Percentiles rank a stretch among this genome's conserved stretches.
Conservation (phyloP, 805 yeast genomes). For the Starmera pachycereana region DNA sequence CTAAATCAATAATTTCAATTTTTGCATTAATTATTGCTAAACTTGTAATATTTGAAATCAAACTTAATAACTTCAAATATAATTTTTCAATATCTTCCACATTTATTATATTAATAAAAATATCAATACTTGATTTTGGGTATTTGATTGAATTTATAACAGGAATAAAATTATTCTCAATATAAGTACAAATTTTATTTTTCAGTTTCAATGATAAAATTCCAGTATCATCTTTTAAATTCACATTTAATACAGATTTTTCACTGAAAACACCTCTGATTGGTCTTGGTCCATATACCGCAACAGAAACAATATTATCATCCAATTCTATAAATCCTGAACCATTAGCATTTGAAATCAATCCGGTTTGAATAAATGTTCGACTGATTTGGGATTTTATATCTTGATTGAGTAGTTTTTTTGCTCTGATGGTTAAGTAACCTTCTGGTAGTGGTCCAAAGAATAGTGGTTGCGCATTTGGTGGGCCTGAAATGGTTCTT, state of each 20-base stretch:
- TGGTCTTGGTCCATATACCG: conserved; percentile 88
- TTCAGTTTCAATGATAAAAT: conserved; percentile 21
- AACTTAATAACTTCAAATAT: conserved; percentile 21
- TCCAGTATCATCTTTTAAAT: conserved; percentile 25
- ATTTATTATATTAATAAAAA: conserved; percentile 59
- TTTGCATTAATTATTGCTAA: conserved; percentile 80
- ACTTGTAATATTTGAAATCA: conserved; percentile 38
- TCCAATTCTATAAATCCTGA: conserved; percentile 71
- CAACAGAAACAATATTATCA: conserved; percentile 35
- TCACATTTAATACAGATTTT: conserved; percentile 54
- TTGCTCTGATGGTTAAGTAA: conserved; percentile 3
- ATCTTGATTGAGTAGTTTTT: conserved; percentile 9
- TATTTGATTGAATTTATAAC: conserved; percentile 48
- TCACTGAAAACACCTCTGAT: conserved; percentile 62
- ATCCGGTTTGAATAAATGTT: conserved; percentile 52
- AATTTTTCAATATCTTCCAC: conserved; percentile 21
- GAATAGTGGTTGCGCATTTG: conserved; percentile 44
- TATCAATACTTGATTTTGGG: conserved; percentile 84
- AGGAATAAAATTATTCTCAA: conserved; percentile 26
- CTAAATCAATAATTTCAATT: conserved; percentile 68
- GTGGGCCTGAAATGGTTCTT: conserved; percentile 81
- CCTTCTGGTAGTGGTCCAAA: conserved; percentile 22
- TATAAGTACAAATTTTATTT: conserved; percentile 34
- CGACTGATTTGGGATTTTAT: conserved; percentile 21
- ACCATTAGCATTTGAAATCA: conserved; percentile 67